Conservation (phyloP, 129 eudicot genomes). For the Pseudognaphalium luteoalbum region DNA sequence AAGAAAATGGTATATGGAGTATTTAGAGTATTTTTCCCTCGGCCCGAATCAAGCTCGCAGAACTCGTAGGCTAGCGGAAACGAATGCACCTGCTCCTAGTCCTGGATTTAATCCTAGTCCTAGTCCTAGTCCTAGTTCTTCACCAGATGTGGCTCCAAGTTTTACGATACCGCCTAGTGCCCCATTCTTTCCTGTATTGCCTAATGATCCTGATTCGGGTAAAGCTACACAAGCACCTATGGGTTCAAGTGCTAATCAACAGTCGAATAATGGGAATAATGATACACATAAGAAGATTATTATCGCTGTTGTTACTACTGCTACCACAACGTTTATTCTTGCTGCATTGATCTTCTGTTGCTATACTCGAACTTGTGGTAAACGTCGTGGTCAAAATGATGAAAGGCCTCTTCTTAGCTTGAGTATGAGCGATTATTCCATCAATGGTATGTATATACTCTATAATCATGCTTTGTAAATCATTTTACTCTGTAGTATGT, state of each 20-base stretch:
- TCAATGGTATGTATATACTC: constrained; percentile 32
- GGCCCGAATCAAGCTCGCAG: constrained; percentile 17
- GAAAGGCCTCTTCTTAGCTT: constrained; percentile 76
- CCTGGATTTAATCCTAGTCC: constrained; percentile 13
- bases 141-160: constrained; percentile 25
- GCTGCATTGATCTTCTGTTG: constrained; percentile 54
- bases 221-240: constrained; percentile 13
- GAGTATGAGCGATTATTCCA: constrained; percentile 64
- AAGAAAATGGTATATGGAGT: constrained; percentile 42
- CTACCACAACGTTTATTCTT: constrained; percentile 53
- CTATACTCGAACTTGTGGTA: constrained; percentile 46
- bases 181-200: constrained; percentile 27
- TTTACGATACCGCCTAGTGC: constrained; percentile 22
- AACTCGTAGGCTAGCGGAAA: constrained; percentile 50
- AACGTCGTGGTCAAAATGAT: constrained; percentile 50
- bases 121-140: constrained; percentile 10
- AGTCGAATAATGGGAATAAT: constrained; percentile 22
- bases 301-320: constrained; percentile 73
- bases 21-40: constrained; percentile 28
- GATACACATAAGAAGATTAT: constrained; percentile 44
- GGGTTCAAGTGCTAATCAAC: constrained; percentile 19
- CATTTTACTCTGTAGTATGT: background rate
- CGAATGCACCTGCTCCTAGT: constrained; percentile 42
- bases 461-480: background rate
- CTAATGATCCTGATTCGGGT: background rate